Evolutionary conservation across 2,329 filamentous ascomycete genomes (phyloP).

Genomic region (Aspergillus fischeri): DNA sequence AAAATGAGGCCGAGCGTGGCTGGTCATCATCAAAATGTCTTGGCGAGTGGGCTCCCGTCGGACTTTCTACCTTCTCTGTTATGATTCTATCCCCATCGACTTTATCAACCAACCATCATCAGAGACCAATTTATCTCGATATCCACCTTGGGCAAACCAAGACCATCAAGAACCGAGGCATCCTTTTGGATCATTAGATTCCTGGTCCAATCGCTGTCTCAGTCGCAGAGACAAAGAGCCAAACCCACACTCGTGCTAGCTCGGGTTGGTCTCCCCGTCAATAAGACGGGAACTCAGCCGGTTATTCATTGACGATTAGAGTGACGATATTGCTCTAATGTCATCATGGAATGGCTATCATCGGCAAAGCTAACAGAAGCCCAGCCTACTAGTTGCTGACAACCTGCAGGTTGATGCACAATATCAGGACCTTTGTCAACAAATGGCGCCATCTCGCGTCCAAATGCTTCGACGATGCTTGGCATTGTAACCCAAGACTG

Average conservation of each 20-base stretch:
- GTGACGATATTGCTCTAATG: not conserved
- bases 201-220: not conserved
- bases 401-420: not conserved
- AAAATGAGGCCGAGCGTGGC: not conserved
- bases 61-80: not conserved
- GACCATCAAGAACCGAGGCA: not conserved
- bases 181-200: too few species aligned
- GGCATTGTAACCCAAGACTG: slow-evolving; percentile 19
- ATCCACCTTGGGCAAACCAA: not conserved
- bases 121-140: not conserved
- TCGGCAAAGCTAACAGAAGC: not conserved
- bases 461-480: slow-evolving; percentile 6
- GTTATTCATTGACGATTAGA: not conserved
- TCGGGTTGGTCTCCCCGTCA: not conserved
- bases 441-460: not conserved
- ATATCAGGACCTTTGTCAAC: not conserved
- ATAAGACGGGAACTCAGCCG: not conserved
- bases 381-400: not conserved
- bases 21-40: not conserved
- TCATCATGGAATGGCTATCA: not conserved
- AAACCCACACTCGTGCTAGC: not conserved
- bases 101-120: not conserved
- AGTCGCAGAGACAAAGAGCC: not conserved
- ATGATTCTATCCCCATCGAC: not conserved
- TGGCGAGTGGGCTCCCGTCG: not conserved